phyloP scores from a whole-genome alignment of 1,284 basidiomycete genomes.

The Apiotrichum domesticum region DNA sequence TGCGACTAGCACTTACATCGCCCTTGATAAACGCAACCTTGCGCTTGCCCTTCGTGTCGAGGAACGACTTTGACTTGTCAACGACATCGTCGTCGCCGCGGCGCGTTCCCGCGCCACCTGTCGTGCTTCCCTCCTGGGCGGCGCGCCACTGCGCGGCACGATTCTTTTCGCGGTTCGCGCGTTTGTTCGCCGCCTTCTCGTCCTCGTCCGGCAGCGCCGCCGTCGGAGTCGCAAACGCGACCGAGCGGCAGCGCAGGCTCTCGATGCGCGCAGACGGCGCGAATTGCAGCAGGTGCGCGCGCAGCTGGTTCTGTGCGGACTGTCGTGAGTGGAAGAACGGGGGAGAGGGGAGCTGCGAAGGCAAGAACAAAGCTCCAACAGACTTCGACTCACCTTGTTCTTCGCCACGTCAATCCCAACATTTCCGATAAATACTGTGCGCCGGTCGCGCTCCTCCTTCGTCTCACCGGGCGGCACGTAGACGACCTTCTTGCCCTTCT shows the following conservation, averaged over 20 bases:
- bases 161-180: slow-evolving; percentile 46
- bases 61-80: slow-evolving; percentile 50
- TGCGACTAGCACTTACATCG: slow-evolving; percentile 49
- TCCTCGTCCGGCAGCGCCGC: slow-evolving; percentile 44
- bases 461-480: slow-evolving; percentile 55
- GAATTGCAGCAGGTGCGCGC: slow-evolving; percentile 61
- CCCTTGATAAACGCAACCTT: slow-evolving; percentile 90
- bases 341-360: neutral
- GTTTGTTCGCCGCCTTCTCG: slow-evolving; percentile 29
- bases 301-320: slow-evolving; percentile 3
- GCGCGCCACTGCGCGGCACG: slow-evolving; percentile 59
- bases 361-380: neutral
- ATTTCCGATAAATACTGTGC: slow-evolving; percentile 94
- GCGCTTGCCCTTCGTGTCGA: slow-evolving; percentile 82
- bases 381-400: slow-evolving; percentile 56
- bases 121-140: slow-evolving; percentile 37
- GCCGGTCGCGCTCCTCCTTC: slow-evolving; percentile 60
- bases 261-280: slow-evolving; percentile 70
- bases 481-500: neutral
- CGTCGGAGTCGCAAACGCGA: slow-evolving; percentile 76
- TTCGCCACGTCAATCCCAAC: slow-evolving; percentile 69
- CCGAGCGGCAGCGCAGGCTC: slow-evolving; percentile 81
- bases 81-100: slow-evolving; percentile 37
- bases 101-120: slow-evolving; percentile 51
- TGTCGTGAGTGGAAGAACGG: neutral